Evolutionary conservation across 805 yeast species (phyloP).

Genomic region (Hanseniaspora nectarophila): DNA sequence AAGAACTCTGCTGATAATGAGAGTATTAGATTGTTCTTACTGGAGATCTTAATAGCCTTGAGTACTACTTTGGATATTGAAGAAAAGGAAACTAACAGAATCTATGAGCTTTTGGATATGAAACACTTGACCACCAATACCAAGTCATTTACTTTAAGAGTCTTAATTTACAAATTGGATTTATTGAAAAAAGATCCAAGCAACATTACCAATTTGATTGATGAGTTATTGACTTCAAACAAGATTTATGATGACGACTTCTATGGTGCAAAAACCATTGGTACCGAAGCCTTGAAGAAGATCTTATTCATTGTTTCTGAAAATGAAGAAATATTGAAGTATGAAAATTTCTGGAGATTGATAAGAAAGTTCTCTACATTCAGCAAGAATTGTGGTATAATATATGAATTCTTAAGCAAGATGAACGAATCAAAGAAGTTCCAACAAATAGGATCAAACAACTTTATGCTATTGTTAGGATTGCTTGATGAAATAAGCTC

Average conservation of each 20-base stretch:
- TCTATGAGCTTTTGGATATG: slow-evolving; percentile 19
- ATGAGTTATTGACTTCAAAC: slow-evolving; percentile 25
- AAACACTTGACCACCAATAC: slow-evolving; percentile 18
- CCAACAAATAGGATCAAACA: slow-evolving; percentile 34
- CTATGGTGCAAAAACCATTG: slow-evolving; percentile 32
- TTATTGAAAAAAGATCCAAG: slow-evolving; percentile 23
- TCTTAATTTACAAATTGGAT: slow-evolving; percentile 31
- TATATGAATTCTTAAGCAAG: slow-evolving; percentile 39
- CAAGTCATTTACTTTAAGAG: slow-evolving; percentile 26
- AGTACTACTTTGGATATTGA: slow-evolving; percentile 23
- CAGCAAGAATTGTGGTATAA: slow-evolving; percentile 32
- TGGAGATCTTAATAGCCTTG: slow-evolving; percentile 32
- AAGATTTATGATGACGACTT: slow-evolving; percentile 27
- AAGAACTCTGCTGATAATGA: slow-evolving; percentile 38
- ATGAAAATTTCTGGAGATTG: slow-evolving; percentile 45
- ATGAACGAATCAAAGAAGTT: slow-evolving; percentile 28
- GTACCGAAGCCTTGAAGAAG: slow-evolving; percentile 36
- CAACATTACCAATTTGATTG: slow-evolving; percentile 19
- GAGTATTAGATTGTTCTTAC: slow-evolving; percentile 40
- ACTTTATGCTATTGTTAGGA: slow-evolving; percentile 57
- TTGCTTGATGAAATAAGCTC: slow-evolving; percentile 69
- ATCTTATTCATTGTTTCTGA: slow-evolving; percentile 25
- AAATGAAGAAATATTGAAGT: slow-evolving; percentile 35
- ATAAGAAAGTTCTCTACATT: slow-evolving; percentile 39
- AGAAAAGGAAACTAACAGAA: slow-evolving; percentile 24